Percentiles rank a stretch among this genome's conserved stretches.
phyloP scores from a whole-genome alignment of 768 basidiomycete genomes.

The Trametes coccinea region DNA sequence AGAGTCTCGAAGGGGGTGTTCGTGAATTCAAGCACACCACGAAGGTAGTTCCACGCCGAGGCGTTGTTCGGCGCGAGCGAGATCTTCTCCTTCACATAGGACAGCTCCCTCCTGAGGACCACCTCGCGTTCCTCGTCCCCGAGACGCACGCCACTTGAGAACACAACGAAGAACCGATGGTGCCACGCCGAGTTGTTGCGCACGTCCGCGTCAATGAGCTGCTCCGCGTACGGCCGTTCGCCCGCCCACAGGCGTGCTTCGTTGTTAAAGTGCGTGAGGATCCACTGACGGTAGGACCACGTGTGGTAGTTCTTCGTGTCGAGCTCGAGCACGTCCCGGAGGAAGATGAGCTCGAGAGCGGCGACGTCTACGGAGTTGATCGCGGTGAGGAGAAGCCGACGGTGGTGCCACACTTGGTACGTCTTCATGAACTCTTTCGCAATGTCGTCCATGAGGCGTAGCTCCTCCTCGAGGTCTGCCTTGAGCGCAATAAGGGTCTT shows the following conservation, averaged over 20 bases:
- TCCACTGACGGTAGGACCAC: slow-evolving; percentile 97
- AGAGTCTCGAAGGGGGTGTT: slow-evolving; percentile 57
- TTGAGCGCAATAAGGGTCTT: slow-evolving; percentile 74
- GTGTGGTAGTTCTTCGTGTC: slow-evolving; percentile 99
- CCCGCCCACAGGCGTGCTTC: slow-evolving; percentile 61
- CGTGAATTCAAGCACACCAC: slow-evolving; percentile 73
- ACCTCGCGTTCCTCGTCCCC: slow-evolving; percentile 64
- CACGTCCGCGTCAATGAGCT: slow-evolving; percentile 71
- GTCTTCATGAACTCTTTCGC: slow-evolving; percentile 86
- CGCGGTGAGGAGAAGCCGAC: slow-evolving; percentile 68
- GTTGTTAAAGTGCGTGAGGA: slow-evolving; percentile 81
- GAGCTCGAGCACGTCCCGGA: slow-evolving; percentile 63
- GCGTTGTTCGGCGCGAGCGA: slow-evolving; percentile 88
- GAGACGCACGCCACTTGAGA: slow-evolving; percentile 59
- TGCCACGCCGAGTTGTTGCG: slow-evolving; percentile 99
- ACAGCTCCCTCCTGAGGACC: slow-evolving; percentile 67
- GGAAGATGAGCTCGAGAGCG: slow-evolving; percentile 75
- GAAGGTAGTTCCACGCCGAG: slow-evolving; percentile 96
- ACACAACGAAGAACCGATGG: slow-evolving; percentile 89
- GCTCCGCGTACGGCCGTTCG: slow-evolving; percentile 76
- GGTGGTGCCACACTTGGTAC: slow-evolving; percentile 98
- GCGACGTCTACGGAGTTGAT: slow-evolving; percentile 37
- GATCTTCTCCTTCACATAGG: slow-evolving; percentile 82
- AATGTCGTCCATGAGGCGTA: slow-evolving; percentile 84
- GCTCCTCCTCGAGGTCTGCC: slow-evolving; percentile 71